Evolutionary conservation across 805 yeast genomes (phyloP).

Genomic region (Candida easanensis): DNA sequence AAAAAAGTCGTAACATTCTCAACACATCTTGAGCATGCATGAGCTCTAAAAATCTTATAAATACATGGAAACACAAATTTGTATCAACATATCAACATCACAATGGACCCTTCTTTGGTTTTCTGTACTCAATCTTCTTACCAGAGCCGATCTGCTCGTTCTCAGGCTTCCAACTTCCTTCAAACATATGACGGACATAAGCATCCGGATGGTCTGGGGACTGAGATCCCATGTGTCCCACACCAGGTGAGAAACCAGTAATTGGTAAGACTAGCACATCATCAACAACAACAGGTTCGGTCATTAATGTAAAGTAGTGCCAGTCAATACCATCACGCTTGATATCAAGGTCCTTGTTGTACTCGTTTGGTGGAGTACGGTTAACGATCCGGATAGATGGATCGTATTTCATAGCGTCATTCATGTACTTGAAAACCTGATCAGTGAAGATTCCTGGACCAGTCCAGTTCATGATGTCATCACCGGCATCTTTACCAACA

Average conservation of each 20-base stretch:
- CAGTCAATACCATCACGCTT: conserved; percentile 43
- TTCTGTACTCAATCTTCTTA: conserved; percentile 2
- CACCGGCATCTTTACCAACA: conserved; percentile 62
- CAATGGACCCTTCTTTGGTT: conserved; percentile 5
- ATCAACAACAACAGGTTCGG: conserved; percentile 52
- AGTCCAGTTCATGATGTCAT: conserved; percentile 89
- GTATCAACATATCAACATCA: neutral
- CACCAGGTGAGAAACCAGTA: conserved; percentile 66
- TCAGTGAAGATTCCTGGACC: conserved; percentile 98
- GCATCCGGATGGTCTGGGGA: conserved; percentile 44
- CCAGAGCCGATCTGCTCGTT: conserved; percentile 11
- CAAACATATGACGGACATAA: conserved; percentile 59
- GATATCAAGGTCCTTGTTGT: conserved; percentile 29
- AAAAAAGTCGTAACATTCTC: no score
- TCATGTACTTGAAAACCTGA: conserved; percentile 72
- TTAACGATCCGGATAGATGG: conserved; percentile 12
- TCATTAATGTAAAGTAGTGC: conserved; percentile 61
- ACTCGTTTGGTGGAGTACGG: conserved; percentile 23
- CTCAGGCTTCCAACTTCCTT: conserved; percentile 58
- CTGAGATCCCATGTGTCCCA: conserved; percentile 65
- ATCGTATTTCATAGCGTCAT: conserved; percentile 36
- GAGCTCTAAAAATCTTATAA: no score
- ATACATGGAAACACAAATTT: no score
- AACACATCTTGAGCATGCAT: no score
- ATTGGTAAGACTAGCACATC: conserved; percentile 74